A percentile compares a stretch with the other conserved stretches of the same genome.
These are phyloP conservation scores for Cryptosporidium sp. DNA, from an alignment of 169 alveolate genomes.

Conservation along the genomic window DNA sequence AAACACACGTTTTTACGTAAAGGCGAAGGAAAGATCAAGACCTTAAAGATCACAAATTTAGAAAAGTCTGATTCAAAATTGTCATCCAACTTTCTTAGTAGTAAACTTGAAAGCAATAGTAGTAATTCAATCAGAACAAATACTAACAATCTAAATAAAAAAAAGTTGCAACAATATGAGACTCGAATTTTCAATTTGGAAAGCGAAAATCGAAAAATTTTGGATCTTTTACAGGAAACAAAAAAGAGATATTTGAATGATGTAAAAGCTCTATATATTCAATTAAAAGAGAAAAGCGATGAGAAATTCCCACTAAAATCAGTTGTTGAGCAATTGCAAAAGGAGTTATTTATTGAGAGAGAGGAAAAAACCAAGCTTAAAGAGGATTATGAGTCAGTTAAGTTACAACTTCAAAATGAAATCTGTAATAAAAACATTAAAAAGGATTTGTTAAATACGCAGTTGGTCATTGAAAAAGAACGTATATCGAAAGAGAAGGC, in stretches of 20 bases:
- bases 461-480: slow-evolving; percentile 41
- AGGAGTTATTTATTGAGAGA: slow-evolving; percentile 44
- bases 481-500: slow-evolving; percentile 24
- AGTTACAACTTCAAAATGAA: slow-evolving; percentile 57
- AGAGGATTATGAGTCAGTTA: slow-evolving; percentile 21
- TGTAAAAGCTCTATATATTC: slow-evolving; percentile 28
- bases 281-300: slow-evolving; percentile 48
- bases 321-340: slow-evolving; percentile 59
- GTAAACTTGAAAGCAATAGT: slow-evolving; percentile 1
- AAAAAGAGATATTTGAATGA: slow-evolving; percentile 38
- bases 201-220: slow-evolving; percentile 22
- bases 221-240: slow-evolving; percentile 9
- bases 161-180: slow-evolving; percentile 20
- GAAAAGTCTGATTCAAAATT: slow-evolving; percentile 32
- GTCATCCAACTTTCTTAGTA: not conserved
- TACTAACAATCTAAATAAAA: not conserved
- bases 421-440: slow-evolving; percentile 37
- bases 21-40: slow-evolving; percentile 57
- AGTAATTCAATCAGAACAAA: not conserved
- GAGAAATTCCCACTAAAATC: slow-evolving; percentile 69
- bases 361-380: slow-evolving; percentile 60
- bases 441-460: slow-evolving; percentile 43
- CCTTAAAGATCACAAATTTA: not conserved
- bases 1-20: slow-evolving; percentile 44
- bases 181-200: slow-evolving; percentile 23